Base-by-base conservation (phyloP, 352 stramenopile species). In the Elongisporangium prolatum region DNA sequence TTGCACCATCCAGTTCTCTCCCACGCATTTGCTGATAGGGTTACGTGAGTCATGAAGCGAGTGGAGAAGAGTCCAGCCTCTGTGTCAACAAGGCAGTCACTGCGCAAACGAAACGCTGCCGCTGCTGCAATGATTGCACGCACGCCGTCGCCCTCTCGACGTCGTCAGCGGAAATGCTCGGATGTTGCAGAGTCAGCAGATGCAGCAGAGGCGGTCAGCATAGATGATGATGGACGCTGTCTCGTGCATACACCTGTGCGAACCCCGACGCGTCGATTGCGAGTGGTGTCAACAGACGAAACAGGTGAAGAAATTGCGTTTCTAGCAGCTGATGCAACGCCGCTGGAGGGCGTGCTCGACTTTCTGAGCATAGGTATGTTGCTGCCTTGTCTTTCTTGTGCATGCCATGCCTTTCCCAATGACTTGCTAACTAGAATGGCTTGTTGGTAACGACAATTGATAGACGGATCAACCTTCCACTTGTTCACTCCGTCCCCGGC, bases 401-500 rank as follows among this genome's bases (percentile, higher is more conserved):
- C n/a, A n/a, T n/a, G n/a, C n/a, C n/a, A n/a, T n/a, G n/a, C 13
- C 18, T 17, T 17, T 28, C 11, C 14, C 50, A 48, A 16, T 40
- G 14, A 37, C 9, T 2, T 21, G 18, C 38, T 58, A n/a, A 51
- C 49, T 24, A 34, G 48, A 49, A 25, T 7, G 25, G 4, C 34
- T 18, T 37, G 44, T 14, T 69, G 28, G 5, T 54, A 18, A 13
- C 56, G 20, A 55, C 63, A 47, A 63, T 53, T n/a, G 57, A 28
- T 40, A 71, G 66, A 71, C 9, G 51, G 69, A 21, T 47, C 56
- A 5, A 60, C 60, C 0, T 84, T 89, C 38, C 80, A 69, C 21
- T 55, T 90, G 10, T 77, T 89, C 52, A 84, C 77, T 2, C 77
- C 77, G 22, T 82, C 77, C 0, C 78, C 77, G 8, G 71, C 68